Evolutionary conservation across 2,329 filamentous ascomycete species (phyloP).

Genomic region (Cryphonectria japonica): DNA sequence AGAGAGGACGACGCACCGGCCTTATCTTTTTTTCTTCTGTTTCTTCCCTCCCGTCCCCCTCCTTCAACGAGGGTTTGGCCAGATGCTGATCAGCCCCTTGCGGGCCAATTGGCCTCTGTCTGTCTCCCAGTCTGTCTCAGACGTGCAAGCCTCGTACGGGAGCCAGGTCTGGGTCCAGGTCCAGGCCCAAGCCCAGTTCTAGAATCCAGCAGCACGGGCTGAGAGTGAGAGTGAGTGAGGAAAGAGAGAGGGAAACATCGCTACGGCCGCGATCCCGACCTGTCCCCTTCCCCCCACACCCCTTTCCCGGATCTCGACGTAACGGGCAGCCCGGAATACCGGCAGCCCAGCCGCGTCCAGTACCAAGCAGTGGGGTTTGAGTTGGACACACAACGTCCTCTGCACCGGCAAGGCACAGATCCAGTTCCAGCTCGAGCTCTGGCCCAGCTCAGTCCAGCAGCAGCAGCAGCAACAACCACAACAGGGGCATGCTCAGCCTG

Average conservation of each 20-base stretch:
- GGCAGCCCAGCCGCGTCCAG: neutral
- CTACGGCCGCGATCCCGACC: neutral
- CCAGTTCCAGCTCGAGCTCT: neutral
- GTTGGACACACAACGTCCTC: neutral
- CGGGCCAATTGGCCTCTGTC: constrained; percentile 16
- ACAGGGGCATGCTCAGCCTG: neutral
- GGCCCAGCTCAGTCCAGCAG: neutral
- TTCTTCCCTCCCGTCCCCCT: neutral
- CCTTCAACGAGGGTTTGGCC: neutral
- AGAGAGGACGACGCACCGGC: neutral
- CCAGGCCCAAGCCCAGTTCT: neutral
- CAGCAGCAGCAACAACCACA: too few relatives aligned
- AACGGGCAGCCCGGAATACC: neutral
- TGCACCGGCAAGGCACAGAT: constrained; percentile 1
- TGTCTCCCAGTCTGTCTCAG: constrained; percentile 6
- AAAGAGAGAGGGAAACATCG: neutral
- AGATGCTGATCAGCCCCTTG: constrained; percentile 5
- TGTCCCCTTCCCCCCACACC: neutral
- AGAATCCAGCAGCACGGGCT: neutral
- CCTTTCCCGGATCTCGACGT: neutral
- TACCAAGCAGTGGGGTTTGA: neutral
- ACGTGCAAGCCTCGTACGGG: neutral
- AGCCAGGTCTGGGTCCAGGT: neutral
- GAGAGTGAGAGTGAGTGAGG: too few relatives aligned
- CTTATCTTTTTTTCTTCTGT: too few relatives aligned